Conservation (phyloP, 2,329 filamentous ascomycete genomes). For the Epichloe typhina region DNA sequence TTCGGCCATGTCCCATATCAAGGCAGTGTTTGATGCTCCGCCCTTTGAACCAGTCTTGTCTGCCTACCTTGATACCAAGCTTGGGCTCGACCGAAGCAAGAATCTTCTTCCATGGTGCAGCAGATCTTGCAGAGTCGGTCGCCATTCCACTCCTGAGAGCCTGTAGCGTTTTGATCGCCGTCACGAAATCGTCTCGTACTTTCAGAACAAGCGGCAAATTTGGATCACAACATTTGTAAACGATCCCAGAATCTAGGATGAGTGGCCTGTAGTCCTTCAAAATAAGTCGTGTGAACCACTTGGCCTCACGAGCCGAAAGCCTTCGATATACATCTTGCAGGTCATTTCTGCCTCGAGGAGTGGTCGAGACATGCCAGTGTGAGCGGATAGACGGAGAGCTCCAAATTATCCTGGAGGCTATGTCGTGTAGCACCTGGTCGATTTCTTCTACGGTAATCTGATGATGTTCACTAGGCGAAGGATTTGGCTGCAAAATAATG, state of each 20-base stretch:
- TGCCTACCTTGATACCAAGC: constrained; percentile 50
- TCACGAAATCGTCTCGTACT: constrained; percentile 54
- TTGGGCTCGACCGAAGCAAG: constrained; percentile 33
- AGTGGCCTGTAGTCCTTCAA: constrained; percentile 65
- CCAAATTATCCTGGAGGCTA: constrained; percentile 58
- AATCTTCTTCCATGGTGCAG: constrained; percentile 8
- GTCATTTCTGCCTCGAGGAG: constrained; percentile 23
- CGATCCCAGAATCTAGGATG: constrained; percentile 39
- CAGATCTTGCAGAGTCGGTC: constrained; percentile 8
- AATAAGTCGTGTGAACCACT: constrained; percentile 76
- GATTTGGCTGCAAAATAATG: constrained; percentile 29
- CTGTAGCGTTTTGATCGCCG: constrained; percentile 43
- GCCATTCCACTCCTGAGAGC: constrained; percentile 10
- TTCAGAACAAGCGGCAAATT: constrained; percentile 56
- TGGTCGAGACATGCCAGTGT: constrained; percentile 11
- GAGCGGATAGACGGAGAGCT: constrained; percentile 51
- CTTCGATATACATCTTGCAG: constrained; percentile 46
- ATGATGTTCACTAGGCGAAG: constrained; percentile 14
- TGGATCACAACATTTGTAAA: constrained; percentile 52
- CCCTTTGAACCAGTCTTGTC: constrained; percentile 51
- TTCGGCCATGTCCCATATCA: constrained; percentile 43
- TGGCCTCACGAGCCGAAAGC: constrained; percentile 56
- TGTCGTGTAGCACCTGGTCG: constrained; percentile 47
- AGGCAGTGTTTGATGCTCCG: constrained; percentile 64
- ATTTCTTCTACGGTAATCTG: constrained; percentile 58